Evolutionary conservation across 2,329 filamentous ascomycete genomes (phyloP), one percentile per base, ranked within the genome.

Genomic region (Aureobasidium sp.): DNA sequence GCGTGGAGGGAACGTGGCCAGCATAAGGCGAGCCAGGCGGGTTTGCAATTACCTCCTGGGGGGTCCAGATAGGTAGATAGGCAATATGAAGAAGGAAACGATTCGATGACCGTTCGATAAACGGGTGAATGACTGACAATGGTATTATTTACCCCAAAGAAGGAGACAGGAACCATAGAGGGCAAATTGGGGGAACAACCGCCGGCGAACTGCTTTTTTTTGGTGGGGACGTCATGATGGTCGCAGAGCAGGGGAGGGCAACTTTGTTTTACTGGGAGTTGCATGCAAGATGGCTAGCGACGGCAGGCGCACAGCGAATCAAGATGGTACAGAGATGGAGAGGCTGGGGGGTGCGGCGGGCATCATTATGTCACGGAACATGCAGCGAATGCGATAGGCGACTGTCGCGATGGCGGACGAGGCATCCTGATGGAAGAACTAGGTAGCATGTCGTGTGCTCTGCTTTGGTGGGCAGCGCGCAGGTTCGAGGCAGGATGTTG

Each of bases 151-250:
- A 49, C 44, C 45, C 57, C 20, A 31, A 51, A 60, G 27, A 15
- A 60, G 57, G 7, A 60, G 57, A 31, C 5, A 27, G 37, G 31
- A 60, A 36, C 22, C 29, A 15, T 27, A 49, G 31, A 53, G 20
- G 29, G 25, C 27, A 60, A 31, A 60, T 60, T 60, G 57, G 27
- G 57, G 57, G 57, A 60, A 36, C 37, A 60, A 59, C 56, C 44
- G 56, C 36, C 44, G 42, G 17, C 57, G 57, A 60, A 60, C 57
- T 60, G 57, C 57, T 60, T 51, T 47, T 59, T 48, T 58, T 47
- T 42, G 42, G 55, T 49, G 45, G 57, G 57, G 57, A 60, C 57
- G 57, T 60, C 57, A 60, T 60, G 44, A 60, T 48, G 53, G 53
- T 57, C 53, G 53, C 15, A 22, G 45, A 60, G 57, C 57, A 60